Base-by-base conservation (phyloP, 176 grass and related monocot species). In the Otatea glauca region DNA sequence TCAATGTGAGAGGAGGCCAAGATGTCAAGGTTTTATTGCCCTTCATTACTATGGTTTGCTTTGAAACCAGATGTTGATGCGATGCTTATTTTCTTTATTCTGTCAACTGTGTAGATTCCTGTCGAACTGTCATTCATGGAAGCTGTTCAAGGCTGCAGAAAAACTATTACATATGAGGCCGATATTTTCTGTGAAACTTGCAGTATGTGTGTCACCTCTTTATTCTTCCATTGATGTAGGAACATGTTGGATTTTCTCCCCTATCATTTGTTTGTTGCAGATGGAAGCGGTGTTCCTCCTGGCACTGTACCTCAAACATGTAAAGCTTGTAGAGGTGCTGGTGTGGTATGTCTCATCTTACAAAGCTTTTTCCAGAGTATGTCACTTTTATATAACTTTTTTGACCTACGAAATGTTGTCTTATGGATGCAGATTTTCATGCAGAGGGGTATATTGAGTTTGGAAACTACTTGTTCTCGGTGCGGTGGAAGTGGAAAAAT, bases 41-140 rank as follows among this genome's bases (percentile, higher is more conserved):
- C 77, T 79, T 74, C 35, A 48, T 54, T 72, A 38, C 29, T 73
- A 63, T 14, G 32, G 32, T 87, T 76, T 76, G 34, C 12, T 73
- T 68, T 75, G 39, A 51, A 47, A 63, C 18, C 18, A 42, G 61
- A 72, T 72, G 42, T 65, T 66, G 23, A 70, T 88, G 50, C 42
- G 45, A 55, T 86, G 5, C 41, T 88, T 86, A 21, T 72, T 86
- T 78, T 16, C 2, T 75, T 60, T 71, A 11, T 75, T 29, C 13
- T 81, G 21, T 49, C 47, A 68, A 65, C 59, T 88, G 34, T 88
- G 34, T 85, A 98, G 96, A 81, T 92, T 92, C 83, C 93, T 89
- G 80, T 95, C 59, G 93, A 98, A 84, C 37, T 98, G 55, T 95
- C 91, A 81, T 98, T 98, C 74, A 98, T 95, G 91, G 96, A 98